Percentiles rank a stretch among this genome's conserved stretches.
These are phyloP conservation scores for Dipteronia dyeriana DNA, from an alignment of 345 rosid species.

Conservation along the genomic window DNA sequence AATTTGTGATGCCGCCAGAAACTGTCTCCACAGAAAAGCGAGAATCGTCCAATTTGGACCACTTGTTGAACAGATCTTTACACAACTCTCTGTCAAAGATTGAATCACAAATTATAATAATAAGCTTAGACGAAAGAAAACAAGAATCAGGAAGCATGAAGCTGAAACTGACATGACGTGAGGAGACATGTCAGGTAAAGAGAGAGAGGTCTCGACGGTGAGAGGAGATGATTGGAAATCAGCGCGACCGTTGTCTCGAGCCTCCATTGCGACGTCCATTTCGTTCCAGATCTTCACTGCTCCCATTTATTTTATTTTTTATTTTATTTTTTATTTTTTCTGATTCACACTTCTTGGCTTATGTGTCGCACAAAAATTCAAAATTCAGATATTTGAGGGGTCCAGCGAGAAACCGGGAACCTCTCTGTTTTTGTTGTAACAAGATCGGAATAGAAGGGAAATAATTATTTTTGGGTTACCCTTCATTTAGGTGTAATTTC, in stretches of 20 bases:
- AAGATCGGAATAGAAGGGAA: not conserved
- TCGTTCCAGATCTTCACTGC: conserved; percentile 47
- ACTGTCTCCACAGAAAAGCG: conserved; percentile 69
- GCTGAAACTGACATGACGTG: conserved; percentile 58
- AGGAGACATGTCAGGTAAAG: conserved; percentile 58
- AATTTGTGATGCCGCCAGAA: conserved; percentile 95
- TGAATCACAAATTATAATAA: conserved; percentile 11
- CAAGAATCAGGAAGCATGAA: not conserved
- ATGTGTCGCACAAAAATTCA: not conserved
- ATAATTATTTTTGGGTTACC: too few relatives aligned
- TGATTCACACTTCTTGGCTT: not conserved
- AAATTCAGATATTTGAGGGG: not conserved
- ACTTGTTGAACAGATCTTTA: conserved; percentile 81
- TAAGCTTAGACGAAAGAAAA: conserved; percentile 5
- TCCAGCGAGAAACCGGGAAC: not conserved
- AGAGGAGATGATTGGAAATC: conserved; percentile 45
- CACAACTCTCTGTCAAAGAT: conserved; percentile 55
- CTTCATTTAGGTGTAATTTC: too few relatives aligned
- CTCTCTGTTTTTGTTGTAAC: not conserved
- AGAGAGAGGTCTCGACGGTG: conserved; percentile 58
- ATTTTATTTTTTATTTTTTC: not conserved
- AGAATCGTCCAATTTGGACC: conserved; percentile 70
- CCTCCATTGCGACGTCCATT: conserved; percentile 35
- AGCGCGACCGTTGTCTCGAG: conserved; percentile 24
- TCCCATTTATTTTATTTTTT: conserved; percentile 55